phyloP scores from a whole-genome alignment of 192 early-diverging fungal genomes.

The Coemansia reversa region DNA sequence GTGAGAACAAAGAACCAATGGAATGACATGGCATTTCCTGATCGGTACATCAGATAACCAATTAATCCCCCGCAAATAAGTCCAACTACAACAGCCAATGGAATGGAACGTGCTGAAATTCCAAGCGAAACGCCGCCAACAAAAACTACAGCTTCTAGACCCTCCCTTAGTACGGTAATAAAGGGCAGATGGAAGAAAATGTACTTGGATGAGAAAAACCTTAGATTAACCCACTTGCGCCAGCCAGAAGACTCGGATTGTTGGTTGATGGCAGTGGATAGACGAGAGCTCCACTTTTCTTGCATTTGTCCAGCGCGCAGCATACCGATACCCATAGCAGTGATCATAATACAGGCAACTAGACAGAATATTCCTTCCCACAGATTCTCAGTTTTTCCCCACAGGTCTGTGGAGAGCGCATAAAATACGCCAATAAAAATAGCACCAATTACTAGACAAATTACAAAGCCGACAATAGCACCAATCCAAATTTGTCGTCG shows the following conservation, averaged over 20 bases:
- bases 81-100: constrained; percentile 76
- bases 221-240: constrained; percentile 32
- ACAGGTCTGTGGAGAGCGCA: constrained; percentile 51
- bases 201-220: constrained; percentile 57
- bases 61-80: constrained; percentile 64
- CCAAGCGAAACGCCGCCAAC: constrained; percentile 79
- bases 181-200: constrained; percentile 83
- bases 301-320: constrained; percentile 69
- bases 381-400: constrained; percentile 66
- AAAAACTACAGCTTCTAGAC: constrained; percentile 87
- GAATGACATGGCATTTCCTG: constrained; percentile 67
- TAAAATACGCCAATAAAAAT: constrained; percentile 82
- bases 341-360: constrained; percentile 76
- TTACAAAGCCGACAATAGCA: constrained; percentile 61
- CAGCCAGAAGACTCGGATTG: constrained; percentile 32
- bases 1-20: constrained; percentile 77
- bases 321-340: constrained; percentile 81
- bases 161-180: constrained; percentile 83
- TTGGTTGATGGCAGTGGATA: constrained; percentile 54
- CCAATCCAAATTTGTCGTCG: constrained; percentile 78
- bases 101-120: constrained; percentile 66
- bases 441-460: constrained; percentile 70
- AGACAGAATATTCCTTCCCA: constrained; percentile 86
- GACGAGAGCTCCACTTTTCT: constrained; percentile 74
- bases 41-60: constrained; percentile 74